Base-by-base conservation (phyloP, 2,329 filamentous ascomycete species). In the Emergomyces africanus region DNA sequence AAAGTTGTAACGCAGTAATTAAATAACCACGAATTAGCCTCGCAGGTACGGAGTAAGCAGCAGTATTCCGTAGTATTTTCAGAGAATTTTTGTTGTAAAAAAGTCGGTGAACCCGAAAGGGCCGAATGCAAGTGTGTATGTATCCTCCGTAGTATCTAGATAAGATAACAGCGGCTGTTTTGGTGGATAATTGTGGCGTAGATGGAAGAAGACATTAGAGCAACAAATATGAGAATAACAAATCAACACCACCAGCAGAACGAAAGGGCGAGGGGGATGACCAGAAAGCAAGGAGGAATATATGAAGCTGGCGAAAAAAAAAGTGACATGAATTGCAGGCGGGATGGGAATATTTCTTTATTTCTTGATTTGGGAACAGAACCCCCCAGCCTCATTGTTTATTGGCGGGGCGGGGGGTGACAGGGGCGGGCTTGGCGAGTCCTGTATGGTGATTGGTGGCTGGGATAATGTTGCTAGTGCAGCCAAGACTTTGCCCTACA, bases 361-460 rank as follows among this genome's bases (percentile, higher is more conserved):
- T 42, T 44, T 33, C 37, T 15, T 33, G 54, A 55, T 44, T 55
- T 20, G 20, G 14, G 28, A 20, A 1, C 6, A 23, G 14, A 49
- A 28, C n/a, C 54, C n/a, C 54, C 54, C 54, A 55, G 54, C 54
- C 54, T 44, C 54, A 23, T 48, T 18, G 3, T n/a, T 60, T 60
- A 56, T 60, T 61, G 51, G 57, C 41, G 59, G 61, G 59, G 61
- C 61, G 58, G 58, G 61, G 62, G 57, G 59, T 61, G 59, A 61
- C 50, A 57, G 3, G 30, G 30, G 58, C 58, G 23, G 39, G 30
- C 55, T 57, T 57, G 55, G 57, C 55, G 18, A 3, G 20, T 30
- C 46, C 42, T 9, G 20, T 15, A 41, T 51, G 48, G 54, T 48
- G 57, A 51, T 54, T 23, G 51, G 58, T 42, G 54, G 56, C 57